Evolutionary conservation across 352 stramenopile genomes (phyloP), one percentile per base, ranked within the genome.

Genomic region (Phytopythium delawarense): DNA sequence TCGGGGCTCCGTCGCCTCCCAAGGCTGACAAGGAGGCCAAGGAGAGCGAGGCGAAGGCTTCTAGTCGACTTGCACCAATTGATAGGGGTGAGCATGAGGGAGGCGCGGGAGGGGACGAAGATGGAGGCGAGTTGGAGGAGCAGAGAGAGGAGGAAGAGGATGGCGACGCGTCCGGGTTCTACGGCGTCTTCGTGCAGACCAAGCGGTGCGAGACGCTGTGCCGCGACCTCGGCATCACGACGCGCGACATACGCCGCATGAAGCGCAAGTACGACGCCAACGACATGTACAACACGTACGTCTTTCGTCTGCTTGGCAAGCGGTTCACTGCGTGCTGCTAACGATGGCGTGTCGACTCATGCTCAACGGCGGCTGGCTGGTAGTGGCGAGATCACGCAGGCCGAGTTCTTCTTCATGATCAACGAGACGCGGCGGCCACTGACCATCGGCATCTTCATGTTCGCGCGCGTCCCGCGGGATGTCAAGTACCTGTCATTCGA

Each of bases 231-330:
- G 76, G 78, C 0, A 72, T 89, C 34, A 81, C 74, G 44, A 67
- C 81, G 53, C 64, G 64, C 12, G 71, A 91, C 53, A 83, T 89
- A 50, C 76, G 81, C 13, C 78, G 74, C 56, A 82, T 91, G 67
- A 91, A 91, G 66, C 77, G 73, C 54, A 87, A 84, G 48, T 88
- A 83, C 46, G 74, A 89, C 54, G 72, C 71, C 35, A 91, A 89
- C 72, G 79, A 89, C 62, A 89, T 91, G 79, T 91, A 84, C 61
- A 74, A 81, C 61, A 84, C 74, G 79, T 90, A 78, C 64, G 80
- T 78, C 1, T 6, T 32, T 12, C 23, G 23, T 32, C 46, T n/a
- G 30, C 7, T 16, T 34, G 11, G 59, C 7, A 23, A 18, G n/a
- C 35, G 39, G 23, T 45, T 12, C 18, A 15, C 5, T 53, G 15